Conservation (phyloP, 352 stramenopile genomes). For the Globisporangium carolinianum region DNA sequence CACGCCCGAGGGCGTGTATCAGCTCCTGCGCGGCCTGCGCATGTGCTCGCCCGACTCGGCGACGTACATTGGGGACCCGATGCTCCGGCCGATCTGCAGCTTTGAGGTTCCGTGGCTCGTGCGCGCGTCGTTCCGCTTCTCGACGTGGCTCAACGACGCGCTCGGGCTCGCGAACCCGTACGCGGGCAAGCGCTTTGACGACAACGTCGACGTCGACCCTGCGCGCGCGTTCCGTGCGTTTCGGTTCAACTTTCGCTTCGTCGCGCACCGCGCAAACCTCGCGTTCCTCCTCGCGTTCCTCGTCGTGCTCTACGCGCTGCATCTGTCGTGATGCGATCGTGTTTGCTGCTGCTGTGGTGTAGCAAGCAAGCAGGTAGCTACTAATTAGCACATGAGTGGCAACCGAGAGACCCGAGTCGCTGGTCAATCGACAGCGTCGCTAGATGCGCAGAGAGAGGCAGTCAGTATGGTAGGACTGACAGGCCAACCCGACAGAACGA, state of each 20-base stretch:
- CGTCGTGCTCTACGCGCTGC: slow-evolving; percentile 58
- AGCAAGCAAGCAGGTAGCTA: no score
- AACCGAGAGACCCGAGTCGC: no score
- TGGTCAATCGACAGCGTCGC: no score
- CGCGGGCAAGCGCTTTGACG: slow-evolving; percentile 55
- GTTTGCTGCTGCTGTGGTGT: no score
- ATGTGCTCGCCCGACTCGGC: slow-evolving; percentile 62
- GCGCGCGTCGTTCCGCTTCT: slow-evolving; percentile 69
- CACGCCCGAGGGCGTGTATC: slow-evolving; percentile 45
- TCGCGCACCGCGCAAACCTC: slow-evolving; percentile 84
- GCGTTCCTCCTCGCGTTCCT: slow-evolving; percentile 49
- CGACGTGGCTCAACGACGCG: slow-evolving; percentile 66
- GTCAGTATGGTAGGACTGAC: no score
- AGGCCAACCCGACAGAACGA: no score
- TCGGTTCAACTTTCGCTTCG: slow-evolving; percentile 83
- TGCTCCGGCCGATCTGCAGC: slow-evolving; percentile 79
- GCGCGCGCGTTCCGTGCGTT: slow-evolving; percentile 27
- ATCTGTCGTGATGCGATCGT: slow-evolving; percentile 41
- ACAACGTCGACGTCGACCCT: slow-evolving; percentile 67
- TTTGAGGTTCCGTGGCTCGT: slow-evolving; percentile 76
- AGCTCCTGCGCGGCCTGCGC: slow-evolving; percentile 63
- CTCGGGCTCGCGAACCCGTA: slow-evolving; percentile 68
- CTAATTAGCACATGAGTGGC: no score
- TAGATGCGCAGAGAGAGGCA: no score
- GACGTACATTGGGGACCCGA: slow-evolving; percentile 74